Conservation (phyloP, 331 rosid genomes). For the Telfairia occidentalis region DNA sequence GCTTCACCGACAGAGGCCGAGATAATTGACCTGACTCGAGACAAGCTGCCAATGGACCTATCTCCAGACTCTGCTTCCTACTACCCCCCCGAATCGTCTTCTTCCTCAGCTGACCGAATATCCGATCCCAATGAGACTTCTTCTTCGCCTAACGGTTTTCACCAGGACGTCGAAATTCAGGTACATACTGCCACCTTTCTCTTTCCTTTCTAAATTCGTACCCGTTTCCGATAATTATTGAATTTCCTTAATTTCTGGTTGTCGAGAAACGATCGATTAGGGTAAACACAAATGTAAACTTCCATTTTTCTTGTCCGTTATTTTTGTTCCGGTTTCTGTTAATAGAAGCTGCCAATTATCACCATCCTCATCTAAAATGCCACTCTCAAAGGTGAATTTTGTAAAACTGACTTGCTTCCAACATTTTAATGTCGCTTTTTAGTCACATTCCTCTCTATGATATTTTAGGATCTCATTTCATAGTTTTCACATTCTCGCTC, state of each 20-base stretch:
- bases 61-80: conserved; percentile 30
- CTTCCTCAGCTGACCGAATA: conserved; percentile 16
- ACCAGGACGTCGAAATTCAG: conserved; percentile 40
- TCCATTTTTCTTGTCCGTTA: not conserved
- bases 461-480: not conserved
- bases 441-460: not conserved
- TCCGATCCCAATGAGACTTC: conserved; percentile 37
- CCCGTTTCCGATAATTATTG: not conserved
- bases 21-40: conserved; percentile 24
- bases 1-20: conserved; percentile 22
- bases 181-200: conserved; percentile 18
- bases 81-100: conserved; percentile 14
- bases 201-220: not conserved
- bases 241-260: not conserved
- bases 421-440: not conserved
- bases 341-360: not conserved
- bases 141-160: conserved; percentile 28
- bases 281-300: not conserved
- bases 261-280: not conserved
- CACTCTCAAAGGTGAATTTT: not conserved
- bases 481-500: not conserved
- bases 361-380: not conserved
- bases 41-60: conserved; percentile 24
- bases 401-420: not conserved
- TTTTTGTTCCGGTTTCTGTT: not conserved